Conservation (phyloP, 108 stramenopile species). For the Schizochytrium sp. region DNA sequence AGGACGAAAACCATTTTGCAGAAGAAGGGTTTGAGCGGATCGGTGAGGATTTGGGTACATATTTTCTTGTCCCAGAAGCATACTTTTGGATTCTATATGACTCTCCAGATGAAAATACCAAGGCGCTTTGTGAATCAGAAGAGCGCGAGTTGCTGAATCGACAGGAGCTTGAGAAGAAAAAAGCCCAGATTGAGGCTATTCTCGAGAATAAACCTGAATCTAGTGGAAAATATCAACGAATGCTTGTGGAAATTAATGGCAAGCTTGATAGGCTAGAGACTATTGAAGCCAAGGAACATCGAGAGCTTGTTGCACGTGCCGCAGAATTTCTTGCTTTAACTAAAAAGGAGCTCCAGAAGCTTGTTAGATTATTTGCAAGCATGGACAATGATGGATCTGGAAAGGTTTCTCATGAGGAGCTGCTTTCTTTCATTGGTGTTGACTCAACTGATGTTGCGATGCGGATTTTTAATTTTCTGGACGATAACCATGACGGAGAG, state of each 20-base stretch:
- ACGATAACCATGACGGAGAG: constrained; percentile 15
- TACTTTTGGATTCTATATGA: neutral
- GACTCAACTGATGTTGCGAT: neutral
- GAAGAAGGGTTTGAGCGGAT: neutral
- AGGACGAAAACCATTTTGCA: neutral
- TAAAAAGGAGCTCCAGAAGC: constrained; percentile 26
- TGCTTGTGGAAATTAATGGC: neutral
- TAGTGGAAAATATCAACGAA: neutral
- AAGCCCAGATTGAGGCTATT: neutral
- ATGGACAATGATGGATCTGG: constrained; percentile 46
- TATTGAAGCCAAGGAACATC: neutral
- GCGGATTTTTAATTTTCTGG: constrained; percentile 40
- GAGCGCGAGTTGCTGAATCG: neutral
- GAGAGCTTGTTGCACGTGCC: neutral
- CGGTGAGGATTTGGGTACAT: neutral
- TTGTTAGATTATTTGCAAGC: neutral
- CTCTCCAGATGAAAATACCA: neutral
- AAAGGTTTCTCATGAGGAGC: neutral
- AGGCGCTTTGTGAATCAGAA: neutral
- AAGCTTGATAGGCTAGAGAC: neutral
- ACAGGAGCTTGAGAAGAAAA: constrained; percentile 7
- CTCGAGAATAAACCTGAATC: neutral
- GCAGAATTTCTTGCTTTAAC: constrained; percentile 13
- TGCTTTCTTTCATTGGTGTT: constrained; percentile 7
- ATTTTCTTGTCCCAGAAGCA: neutral